Evolutionary conservation across 176 grass and related monocot genomes (phyloP).

Genomic region (Hordeum vulgare): MorexV3_pseudomolecules_assembly NC_058519.1:131785357-131785856

Average conservation of each 20-base stretch:
- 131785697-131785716: neutral
- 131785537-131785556: neutral
- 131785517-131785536: neutral
- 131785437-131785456: too few species aligned
- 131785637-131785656: neutral
- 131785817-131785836: conserved; percentile 81
- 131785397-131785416: too few species aligned
- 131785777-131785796: conserved; percentile 39
- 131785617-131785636: neutral
- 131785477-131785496: neutral
- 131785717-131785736: neutral
- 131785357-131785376: too few species aligned
- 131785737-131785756: neutral
- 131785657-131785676: neutral
- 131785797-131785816: conserved; percentile 73
- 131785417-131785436: too few species aligned
- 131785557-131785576: neutral
- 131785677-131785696: neutral
- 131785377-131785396: too few species aligned
- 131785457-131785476: too few species aligned
- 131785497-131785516: neutral
- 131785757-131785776: neutral
- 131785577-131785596: neutral
- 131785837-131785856: conserved; percentile 86
- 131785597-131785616: neutral